Percentiles rank a stretch among this genome's conserved stretches.
These are phyloP conservation scores for Penicillium sp. DNA, from an alignment of 2,329 filamentous ascomycete genomes.

Conservation along the genomic window DNA sequence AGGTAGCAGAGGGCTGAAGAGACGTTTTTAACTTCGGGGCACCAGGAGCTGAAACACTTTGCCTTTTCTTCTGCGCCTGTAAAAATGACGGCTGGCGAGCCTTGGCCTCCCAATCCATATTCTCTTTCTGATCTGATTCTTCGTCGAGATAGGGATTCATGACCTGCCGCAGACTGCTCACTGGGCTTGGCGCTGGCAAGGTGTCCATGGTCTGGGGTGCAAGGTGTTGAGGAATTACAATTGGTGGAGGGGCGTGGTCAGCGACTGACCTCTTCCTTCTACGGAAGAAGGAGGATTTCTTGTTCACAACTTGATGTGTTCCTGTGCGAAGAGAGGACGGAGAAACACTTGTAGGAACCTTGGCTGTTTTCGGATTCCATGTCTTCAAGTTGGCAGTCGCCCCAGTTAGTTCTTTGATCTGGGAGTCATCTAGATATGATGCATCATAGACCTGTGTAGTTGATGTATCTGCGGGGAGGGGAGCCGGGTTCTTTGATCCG, in stretches of 20 bases:
- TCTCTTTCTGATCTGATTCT: conserved; percentile 25
- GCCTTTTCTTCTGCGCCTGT: conserved; percentile 24
- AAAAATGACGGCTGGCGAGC: conserved; percentile 18
- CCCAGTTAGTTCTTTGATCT: conserved; percentile 24
- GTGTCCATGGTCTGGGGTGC: conserved; percentile 37
- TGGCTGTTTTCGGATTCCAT: conserved; percentile 29
- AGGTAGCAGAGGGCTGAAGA: conserved; percentile 28
- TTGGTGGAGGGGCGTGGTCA: conserved; percentile 63
- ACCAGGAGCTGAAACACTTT: conserved; percentile 28
- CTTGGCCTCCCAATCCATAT: conserved; percentile 22
- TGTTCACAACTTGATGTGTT: conserved; percentile 68
- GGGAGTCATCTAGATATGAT: conserved; percentile 26
- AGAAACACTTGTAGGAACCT: conserved; percentile 22
- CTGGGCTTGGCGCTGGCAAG: conserved; percentile 56
- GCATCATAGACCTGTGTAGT: conserved; percentile 19
- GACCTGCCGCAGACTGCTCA: conserved; percentile 77
- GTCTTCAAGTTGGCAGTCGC: conserved; percentile 23
- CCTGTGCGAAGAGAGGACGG: conserved; percentile 32
- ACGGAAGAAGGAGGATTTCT: conserved; percentile 90
- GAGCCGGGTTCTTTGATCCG: conserved; percentile 61
- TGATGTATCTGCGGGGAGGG: conserved; percentile 21
- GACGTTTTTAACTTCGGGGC: conserved; percentile 20
- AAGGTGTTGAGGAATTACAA: conserved; percentile 47
- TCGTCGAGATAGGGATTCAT: conserved; percentile 77
- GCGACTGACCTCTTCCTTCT: conserved; percentile 85